Conservation (phyloP, 2,329 filamentous ascomycete species). For the Ophiosphaerella narmari region DNA sequence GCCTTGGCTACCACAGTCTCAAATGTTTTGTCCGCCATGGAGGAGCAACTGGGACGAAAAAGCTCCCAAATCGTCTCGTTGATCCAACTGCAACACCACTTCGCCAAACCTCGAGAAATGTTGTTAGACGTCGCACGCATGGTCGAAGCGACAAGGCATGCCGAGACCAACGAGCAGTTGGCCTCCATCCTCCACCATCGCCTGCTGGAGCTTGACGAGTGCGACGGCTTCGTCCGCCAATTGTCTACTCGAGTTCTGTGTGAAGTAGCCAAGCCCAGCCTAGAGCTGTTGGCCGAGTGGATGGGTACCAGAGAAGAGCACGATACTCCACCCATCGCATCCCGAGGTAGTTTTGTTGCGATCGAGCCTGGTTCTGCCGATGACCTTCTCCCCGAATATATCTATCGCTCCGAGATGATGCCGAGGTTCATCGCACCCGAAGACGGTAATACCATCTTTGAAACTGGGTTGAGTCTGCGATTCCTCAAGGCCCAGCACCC, state of each 20-base stretch:
- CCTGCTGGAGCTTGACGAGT: slow-evolving; percentile 62
- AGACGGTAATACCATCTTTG: slow-evolving; percentile 73
- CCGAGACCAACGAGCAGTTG: slow-evolving; percentile 45
- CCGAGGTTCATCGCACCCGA: slow-evolving; percentile 74
- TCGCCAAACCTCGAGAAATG: slow-evolving; percentile 56
- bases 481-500: slow-evolving; percentile 73
- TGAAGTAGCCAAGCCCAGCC: slow-evolving; percentile 67
- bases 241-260: slow-evolving; percentile 70
- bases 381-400: slow-evolving; percentile 56
- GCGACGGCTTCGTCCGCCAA: slow-evolving; percentile 63
- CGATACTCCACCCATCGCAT: slow-evolving; percentile 27
- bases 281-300: slow-evolving; percentile 73
- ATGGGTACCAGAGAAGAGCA: slow-evolving; percentile 64
- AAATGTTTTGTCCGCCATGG: slow-evolving; percentile 47
- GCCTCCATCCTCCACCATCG: slow-evolving; percentile 44
- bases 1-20: slow-evolving; percentile 50
- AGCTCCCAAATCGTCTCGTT: slow-evolving; percentile 37
- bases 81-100: slow-evolving; percentile 48
- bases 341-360: slow-evolving; percentile 37
- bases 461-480: slow-evolving; percentile 76
- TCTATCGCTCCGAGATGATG: slow-evolving; percentile 67
- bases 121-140: slow-evolving; percentile 59
- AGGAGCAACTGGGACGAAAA: slow-evolving; percentile 43
- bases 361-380: slow-evolving; percentile 31
- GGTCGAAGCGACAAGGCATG: slow-evolving; percentile 52